A percentile compares a stretch with the other conserved stretches of the same genome.
These are phyloP conservation scores for Fistulinella staudtii DNA, from an alignment of 1,284 basidiomycete species.

Conservation along the genomic window DNA sequence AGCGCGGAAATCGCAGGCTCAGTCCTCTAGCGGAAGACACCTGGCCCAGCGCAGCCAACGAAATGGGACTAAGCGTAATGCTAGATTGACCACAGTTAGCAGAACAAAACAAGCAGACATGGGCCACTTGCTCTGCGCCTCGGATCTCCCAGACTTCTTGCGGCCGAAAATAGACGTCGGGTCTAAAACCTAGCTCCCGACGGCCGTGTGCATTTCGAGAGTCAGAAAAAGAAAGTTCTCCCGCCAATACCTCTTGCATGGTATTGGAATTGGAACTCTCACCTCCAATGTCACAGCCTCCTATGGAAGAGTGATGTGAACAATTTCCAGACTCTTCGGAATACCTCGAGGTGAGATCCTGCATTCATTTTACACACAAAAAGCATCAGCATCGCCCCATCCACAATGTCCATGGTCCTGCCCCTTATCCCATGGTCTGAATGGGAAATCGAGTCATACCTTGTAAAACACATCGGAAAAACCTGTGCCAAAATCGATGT, in stretches of 20 bases:
- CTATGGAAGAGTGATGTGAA: conserved; percentile 48
- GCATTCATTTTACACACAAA: conserved; percentile 1
- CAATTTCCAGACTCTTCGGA: conserved; percentile 63
- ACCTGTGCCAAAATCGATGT: conserved; percentile 41
- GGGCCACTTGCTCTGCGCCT: conserved; percentile 57
- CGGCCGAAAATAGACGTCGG: conserved; percentile 84
- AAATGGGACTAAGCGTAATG: conserved; percentile 86
- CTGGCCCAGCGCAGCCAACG: conserved; percentile 74
- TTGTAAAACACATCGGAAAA: conserved; percentile 90
- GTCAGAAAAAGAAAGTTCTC: not conserved
- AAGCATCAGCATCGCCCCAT: not conserved
- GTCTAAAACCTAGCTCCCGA: conserved; percentile 54
- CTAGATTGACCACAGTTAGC: conserved; percentile 37
- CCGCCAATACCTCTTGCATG: not conserved
- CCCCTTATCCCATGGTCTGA: not conserved
- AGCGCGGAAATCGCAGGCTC: conserved; percentile 87
- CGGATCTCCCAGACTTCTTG: conserved; percentile 90
- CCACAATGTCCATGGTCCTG: not conserved
- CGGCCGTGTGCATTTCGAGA: not conserved
- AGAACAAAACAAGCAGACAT: not conserved
- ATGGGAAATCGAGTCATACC: conserved; percentile 31
- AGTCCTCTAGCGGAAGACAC: conserved; percentile 68
- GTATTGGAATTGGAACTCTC: not conserved
- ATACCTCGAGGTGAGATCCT: conserved; percentile 63
- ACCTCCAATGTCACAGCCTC: conserved; percentile 74